Conservation (phyloP, 345 rosid species). For the rapeseed (Brassica napus) region DNA sequence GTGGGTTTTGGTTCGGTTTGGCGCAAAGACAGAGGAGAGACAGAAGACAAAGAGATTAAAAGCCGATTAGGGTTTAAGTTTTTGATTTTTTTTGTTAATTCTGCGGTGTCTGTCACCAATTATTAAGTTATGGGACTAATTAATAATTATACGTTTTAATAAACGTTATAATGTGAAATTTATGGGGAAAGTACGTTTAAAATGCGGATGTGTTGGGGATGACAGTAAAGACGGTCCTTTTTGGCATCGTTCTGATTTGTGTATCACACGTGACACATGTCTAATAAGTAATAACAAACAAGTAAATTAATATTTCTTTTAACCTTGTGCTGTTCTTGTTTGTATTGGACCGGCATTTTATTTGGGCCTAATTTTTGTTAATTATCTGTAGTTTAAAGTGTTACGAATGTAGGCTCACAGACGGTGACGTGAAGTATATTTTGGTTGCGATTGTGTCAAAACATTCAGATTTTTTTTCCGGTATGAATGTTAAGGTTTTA, state of each 20-base stretch:
- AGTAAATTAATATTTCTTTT: too few species aligned
- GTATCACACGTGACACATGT: too few species aligned
- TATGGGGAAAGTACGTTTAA: slow-evolving; percentile 22
- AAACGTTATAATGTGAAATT: neutral
- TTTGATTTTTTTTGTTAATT: too few species aligned
- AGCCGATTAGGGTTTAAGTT: slow-evolving; percentile 20
- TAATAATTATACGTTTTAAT: slow-evolving; percentile 11
- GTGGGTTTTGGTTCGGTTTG: slow-evolving; percentile 32
- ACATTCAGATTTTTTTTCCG: too few species aligned
- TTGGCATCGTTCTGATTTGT: slow-evolving; percentile 18
- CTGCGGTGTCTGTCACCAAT: neutral
- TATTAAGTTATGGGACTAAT: too few species aligned
- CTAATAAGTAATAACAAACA: slow-evolving; percentile 1
- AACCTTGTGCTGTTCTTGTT: neutral
- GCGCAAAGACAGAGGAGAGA: slow-evolving; percentile 38
- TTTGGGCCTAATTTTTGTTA: neutral
- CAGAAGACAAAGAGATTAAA: slow-evolving; percentile 21
- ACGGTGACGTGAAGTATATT: too few species aligned
- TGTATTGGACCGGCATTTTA: neutral
- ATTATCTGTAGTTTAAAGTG: neutral
- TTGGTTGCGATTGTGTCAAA: too few species aligned
- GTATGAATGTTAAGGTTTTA: too few species aligned
- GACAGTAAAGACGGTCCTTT: slow-evolving; percentile 4
- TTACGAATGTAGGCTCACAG: too few species aligned
- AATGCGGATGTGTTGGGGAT: neutral